Evolutionary conservation across 2,329 filamentous ascomycete species (phyloP), one percentile per base, ranked within the genome.

Genomic region (Pseudogymnoascus verrucosus): DNA sequence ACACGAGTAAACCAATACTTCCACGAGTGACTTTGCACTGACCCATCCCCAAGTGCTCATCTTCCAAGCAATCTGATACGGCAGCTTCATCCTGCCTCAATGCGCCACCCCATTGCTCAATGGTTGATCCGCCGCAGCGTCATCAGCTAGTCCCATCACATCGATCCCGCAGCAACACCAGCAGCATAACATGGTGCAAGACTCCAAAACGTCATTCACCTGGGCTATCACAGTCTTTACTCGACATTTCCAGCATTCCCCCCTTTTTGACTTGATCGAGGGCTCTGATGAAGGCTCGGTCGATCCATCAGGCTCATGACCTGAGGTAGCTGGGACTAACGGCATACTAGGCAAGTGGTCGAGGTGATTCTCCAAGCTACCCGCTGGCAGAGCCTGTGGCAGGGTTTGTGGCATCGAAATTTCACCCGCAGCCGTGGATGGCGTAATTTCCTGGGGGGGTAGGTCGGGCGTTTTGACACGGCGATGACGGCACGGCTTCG

Each of bases 211-310:
- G 14, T 60, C 42, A 36, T 63, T 39, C 23, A 57, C 23, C 31
- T 63, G 40, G 11, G 16, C 16, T n/a, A 36, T 19, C 6, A 10
- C 19, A 14, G 36, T 5, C 21, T 63, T 34, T 16, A 40, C 54
- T 34, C 21, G 62, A 12, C 31, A 61, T 36, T 40, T 60, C 62
- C 62, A 63, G 51, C 51, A 63, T 36, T 40, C n/a, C 14, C 47
- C 8, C 8, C 19, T 51, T 34, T 62, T n/a, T 14, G 61, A 19
- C 61, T 60, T 51, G 19, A n/a, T 8, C 4, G 19, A 26, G 12
- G 31, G 51, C 12, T 40, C 31, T 5, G 60, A 11, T 1, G 42
- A 34, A 2, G 21, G 36, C 42, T 62, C 61, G n/a, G 42, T 7
- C 5, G 42, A 6, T 12, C 16, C 5, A 12, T 4, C 19, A 14